phyloP scores from a whole-genome alignment of 768 basidiomycete species.

The Leucosporidium yakuticum region DNA sequence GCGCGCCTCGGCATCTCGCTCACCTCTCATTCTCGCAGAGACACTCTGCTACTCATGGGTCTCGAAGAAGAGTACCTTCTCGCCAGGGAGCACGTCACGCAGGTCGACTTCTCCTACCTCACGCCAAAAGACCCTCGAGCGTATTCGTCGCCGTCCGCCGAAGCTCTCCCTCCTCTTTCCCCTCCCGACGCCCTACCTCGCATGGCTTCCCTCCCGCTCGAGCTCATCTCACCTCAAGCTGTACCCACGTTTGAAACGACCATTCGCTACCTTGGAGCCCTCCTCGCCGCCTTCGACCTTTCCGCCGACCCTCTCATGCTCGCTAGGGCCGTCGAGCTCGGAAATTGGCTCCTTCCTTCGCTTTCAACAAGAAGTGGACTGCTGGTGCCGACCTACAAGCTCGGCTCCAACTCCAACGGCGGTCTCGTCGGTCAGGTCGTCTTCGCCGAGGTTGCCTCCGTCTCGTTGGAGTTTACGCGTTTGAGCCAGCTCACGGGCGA shows the following conservation, averaged over 20 bases:
- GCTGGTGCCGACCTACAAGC: constrained; percentile 41
- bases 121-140: not conserved
- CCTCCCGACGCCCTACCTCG: not conserved
- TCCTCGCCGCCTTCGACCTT: constrained; percentile 47
- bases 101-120: constrained; percentile 34
- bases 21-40: constrained; percentile 13
- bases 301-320: constrained; percentile 46
- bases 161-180: not conserved
- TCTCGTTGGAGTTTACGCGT: constrained; percentile 46
- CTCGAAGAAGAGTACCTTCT: constrained; percentile 33
- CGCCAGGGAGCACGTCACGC: constrained; percentile 35
- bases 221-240: not conserved
- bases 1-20: no score
- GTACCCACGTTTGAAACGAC: constrained; percentile 47
- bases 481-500: constrained; percentile 45
- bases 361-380: constrained; percentile 44
- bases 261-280: constrained; percentile 47
- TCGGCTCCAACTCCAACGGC: constrained; percentile 40
- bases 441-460: constrained; percentile 45
- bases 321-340: constrained; percentile 45
- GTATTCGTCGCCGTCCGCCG: not conserved
- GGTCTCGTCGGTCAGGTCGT: not conserved
- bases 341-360: constrained; percentile 41
- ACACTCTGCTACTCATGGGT: constrained; percentile 33
- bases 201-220: not conserved